Evolutionary conservation across 106 monocot genomes (phyloP), one percentile per base, ranked within the genome.

Genomic region (Allium sativum): DNA sequence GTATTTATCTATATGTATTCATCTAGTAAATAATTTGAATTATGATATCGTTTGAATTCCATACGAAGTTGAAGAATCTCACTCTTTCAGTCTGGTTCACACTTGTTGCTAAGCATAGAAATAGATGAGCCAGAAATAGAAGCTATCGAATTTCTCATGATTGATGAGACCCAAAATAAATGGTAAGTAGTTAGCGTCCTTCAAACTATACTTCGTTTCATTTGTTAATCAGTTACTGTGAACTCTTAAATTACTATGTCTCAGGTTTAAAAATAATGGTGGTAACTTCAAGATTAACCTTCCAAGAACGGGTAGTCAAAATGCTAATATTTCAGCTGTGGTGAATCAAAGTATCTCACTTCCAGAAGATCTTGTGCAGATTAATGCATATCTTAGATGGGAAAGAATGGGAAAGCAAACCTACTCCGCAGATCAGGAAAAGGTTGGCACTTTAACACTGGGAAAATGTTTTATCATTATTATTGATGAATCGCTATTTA

Each of bases 331-430:
- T 61, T 62, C 77, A 10, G 9, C 15, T 60, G 13, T 40, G 69
- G 52, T 59, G 52, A 71, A 42, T 56, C 45, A 56, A 65, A 59
- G 63, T 48, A 53, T 71, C 57, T 62, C 76, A 21, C 47, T 88
- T 41, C 96, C 91, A 18, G 96, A 98, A 73, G 87, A 98, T 54
- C 91, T 98, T 65, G 91, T 98, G 58, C 80, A 91, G 71, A 78
- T 88, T 73, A 79, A 98, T 65, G 87, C 96, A 67, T 98, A 85
- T 78, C 55, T 88, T 68, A 84, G 91, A 61, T 98, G 96, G 96
- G 91, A 91, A 72, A 84, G 73, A 65, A 88, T 79, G 15, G 96
- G 91, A 18, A 98, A 67, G 59, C 96, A 91, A 53, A 61, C 72
- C 55, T 91, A 88, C 58, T 78, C 96, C 51, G 91, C 82, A 45